Conservation (phyloP, 2,329 filamentous ascomycete genomes). For the Neofusicoccum cordaticola region DNA sequence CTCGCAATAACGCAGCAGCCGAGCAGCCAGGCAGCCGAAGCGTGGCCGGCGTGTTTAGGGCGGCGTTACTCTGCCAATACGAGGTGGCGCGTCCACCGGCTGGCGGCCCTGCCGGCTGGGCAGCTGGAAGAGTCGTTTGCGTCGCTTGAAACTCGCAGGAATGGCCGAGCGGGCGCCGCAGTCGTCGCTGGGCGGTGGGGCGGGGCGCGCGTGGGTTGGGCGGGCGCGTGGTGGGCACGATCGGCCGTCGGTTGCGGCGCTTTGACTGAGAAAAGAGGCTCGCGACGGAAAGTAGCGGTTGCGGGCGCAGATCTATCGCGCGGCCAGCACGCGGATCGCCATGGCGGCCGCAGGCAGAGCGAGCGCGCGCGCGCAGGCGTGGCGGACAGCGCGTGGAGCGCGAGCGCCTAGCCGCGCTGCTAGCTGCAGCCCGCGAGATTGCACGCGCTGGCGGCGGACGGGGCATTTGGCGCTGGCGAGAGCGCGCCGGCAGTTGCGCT, state of each 20-base stretch:
- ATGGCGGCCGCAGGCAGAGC: not conserved
- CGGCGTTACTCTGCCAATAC: too few species aligned
- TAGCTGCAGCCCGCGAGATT: too few species aligned
- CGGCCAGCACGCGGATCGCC: slow-evolving; percentile 1
- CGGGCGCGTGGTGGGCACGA: not conserved
- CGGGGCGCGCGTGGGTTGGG: not conserved
- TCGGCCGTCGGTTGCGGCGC: slow-evolving; percentile 10
- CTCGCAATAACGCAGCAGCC: not conserved
- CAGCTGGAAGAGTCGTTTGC: too few species aligned
- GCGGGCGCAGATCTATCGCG: slow-evolving; percentile 8
- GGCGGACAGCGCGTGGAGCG: too few species aligned
- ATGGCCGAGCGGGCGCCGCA: not conserved
- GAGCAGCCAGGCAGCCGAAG: too few species aligned
- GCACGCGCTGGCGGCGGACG: not conserved
- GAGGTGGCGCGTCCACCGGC: too few species aligned
- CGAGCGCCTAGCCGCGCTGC: too few species aligned
- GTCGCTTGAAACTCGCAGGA: not conserved
- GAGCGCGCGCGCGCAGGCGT: not conserved
- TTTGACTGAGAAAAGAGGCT: slow-evolving; percentile 12
- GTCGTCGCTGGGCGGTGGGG: not conserved
- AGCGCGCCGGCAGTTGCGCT: too few species aligned
- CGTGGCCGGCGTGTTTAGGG: too few species aligned
- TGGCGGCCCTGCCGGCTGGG: too few species aligned
- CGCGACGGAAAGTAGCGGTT: slow-evolving; percentile 4
- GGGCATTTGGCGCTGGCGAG: not conserved